Evolutionary conservation across 129 eudicot genomes (phyloP), one percentile per base, ranked within the genome.

Genomic region (Logfia minima): DNA sequence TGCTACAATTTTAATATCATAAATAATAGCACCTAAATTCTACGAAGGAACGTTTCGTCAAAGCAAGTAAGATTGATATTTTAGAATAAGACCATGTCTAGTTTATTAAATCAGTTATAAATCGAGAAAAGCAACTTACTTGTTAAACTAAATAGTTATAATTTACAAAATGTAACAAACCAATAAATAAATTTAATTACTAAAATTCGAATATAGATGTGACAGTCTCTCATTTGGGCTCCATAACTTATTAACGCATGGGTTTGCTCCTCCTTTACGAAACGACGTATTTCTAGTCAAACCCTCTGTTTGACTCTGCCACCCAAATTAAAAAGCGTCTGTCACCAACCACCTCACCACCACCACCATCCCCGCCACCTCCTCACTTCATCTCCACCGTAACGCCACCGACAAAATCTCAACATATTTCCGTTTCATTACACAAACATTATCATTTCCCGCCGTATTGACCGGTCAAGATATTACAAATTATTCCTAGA

Each of bases 271-370:
- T 8, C 62, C 23, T 59, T 56, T 41, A 78, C 79, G 60, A 79
- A 18, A 80, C 72, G 68, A 72, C 77, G 78, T 63, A 34, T 51
- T 11, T 29, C 71, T 55, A 43, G 80, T 71, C 81, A 78, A 75
- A 69, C 68, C 77, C 77, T 28, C 70, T 34, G 62, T 79, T 66
- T 79, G 74, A 79, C 75, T 77, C 80, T 60, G 79, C 69, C 79
- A 58, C 9, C 77, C 8, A 48, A 32, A 45, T 77, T 70, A 81
- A 80, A 41, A 31, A 64, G 76, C 65, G 41, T 65, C 75, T 72
- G 51, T 52, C 56, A 31, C 71, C 75, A 66, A 35, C 41, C 76
- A 61, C 76, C 83, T 8, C 17, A 41, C 58, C 73, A 18, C 74
- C 78, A 29, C 80, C 80, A 43, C 79, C 79, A n/a, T 58, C 75